Evolutionary conservation across 1,284 basidiomycete species (phyloP).

Genomic region (Golubevia sp.): DNA sequence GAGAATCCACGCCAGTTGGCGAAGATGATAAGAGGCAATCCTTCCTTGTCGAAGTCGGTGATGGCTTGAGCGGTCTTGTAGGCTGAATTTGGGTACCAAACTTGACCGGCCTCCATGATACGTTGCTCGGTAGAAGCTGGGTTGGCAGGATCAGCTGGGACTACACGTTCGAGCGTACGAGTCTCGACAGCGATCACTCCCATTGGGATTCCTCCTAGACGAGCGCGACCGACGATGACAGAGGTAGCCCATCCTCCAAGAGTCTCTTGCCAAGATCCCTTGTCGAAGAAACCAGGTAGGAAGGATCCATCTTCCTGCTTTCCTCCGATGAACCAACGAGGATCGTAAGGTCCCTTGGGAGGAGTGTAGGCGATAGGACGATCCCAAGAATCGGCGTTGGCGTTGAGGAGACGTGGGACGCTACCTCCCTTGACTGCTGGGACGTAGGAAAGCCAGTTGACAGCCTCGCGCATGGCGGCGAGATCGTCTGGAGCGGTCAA

Average conservation of each 20-base stretch:
- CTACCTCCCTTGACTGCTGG: slow-evolving; percentile 61
- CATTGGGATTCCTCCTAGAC: slow-evolving; percentile 94
- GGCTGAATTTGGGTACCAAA: slow-evolving; percentile 99
- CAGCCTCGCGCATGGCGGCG: slow-evolving; percentile 50
- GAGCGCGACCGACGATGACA: slow-evolving; percentile 80
- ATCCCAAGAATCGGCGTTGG: slow-evolving; percentile 72
- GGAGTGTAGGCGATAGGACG: slow-evolving; percentile 87
- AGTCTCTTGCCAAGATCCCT: slow-evolving; percentile 93
- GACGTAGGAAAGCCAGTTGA: slow-evolving; percentile 94
- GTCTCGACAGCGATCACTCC: slow-evolving; percentile 98
- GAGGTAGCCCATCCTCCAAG: slow-evolving; percentile 65
- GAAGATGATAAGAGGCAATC: slow-evolving; percentile 94
- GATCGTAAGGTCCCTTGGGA: slow-evolving; percentile 94
- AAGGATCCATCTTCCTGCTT: slow-evolving; percentile 71
- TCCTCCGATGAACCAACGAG: slow-evolving; percentile 95
- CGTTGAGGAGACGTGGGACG: slow-evolving; percentile 27
- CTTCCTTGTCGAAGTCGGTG: slow-evolving; percentile 97
- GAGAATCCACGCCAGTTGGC: slow-evolving; percentile 99
- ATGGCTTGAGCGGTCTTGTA: slow-evolving; percentile 99
- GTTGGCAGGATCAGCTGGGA: slow-evolving; percentile 99
- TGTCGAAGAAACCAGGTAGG: slow-evolving; percentile 85
- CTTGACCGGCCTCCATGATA: slow-evolving; percentile 98
- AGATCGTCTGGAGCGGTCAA: slow-evolving; percentile 91
- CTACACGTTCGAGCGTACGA: slow-evolving; percentile 92
- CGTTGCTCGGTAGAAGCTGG: slow-evolving; percentile 94